Base-by-base conservation (phyloP, 495 filamentous ascomycete genomes). In the Geoglossum glabrum region DNA sequence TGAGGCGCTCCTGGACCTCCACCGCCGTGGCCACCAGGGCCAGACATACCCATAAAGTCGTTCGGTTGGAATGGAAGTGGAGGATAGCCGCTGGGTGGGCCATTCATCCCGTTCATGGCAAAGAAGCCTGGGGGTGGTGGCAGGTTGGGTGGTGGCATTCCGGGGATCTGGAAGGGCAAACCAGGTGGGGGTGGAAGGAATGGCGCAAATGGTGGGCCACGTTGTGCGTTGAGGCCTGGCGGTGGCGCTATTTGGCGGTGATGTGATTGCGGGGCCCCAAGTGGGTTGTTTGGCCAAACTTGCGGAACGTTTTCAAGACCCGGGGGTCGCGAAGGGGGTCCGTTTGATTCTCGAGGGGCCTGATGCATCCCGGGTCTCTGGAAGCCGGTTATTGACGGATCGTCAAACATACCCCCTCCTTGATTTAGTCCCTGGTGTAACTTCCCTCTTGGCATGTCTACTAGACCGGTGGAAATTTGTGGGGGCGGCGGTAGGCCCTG, bases 91-190 rank as follows among this genome's bases (percentile, higher is more conserved):
- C 25, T 25, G 28, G 49, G 45, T 25, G 57, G 57, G n/a, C 57
- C 50, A 34, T 59, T 62, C 15, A 71, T 61, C 33, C 68, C 67
- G 25, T 60, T 61, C 65, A 70, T 68, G 0, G 66, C 69, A 43
- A 72, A 70, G 25, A 72, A 66, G 19, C 70, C 69, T 27, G 66
- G 59, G 9, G 59, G 59, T 27, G 59, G 59, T 13, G 31, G 54
- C 23, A 52, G 4, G 49, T 58, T 58, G 25, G 57, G 45, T 33
- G 46, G 57, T 17, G 57, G 31, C 31, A 55, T 54, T 19, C 49
- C 57, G 19, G 30, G 23, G 10, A 56, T 36, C 17, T 45, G 56
- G 28, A 46, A 47, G 25, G 57, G 57, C 33, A 59, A 26, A n/a
- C 50, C 50, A 25, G 57, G 57, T 25, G 57, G 57, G 15, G 47